A percentile compares a stretch with the other conserved stretches of the same genome.
phyloP scores from a whole-genome alignment of 139 green algal species.

The Haematococcus lacustris region DNA sequence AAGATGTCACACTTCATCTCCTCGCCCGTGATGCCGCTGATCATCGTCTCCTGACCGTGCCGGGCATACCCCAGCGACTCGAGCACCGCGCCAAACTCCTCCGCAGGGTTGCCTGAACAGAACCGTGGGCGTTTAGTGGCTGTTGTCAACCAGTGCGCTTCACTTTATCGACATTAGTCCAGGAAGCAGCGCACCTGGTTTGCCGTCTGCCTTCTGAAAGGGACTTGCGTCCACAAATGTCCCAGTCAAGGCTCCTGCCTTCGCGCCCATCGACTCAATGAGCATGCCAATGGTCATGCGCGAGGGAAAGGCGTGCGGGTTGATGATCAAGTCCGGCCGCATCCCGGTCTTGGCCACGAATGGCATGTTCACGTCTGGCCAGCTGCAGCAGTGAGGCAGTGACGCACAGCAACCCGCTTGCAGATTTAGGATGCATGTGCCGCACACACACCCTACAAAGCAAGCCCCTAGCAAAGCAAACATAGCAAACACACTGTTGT shows the following conservation, averaged over 20 bases:
- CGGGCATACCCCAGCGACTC: slow-evolving; percentile 65
- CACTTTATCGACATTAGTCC: too few species aligned
- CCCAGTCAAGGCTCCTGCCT: slow-evolving; percentile 79
- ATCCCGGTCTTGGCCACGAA: slow-evolving; percentile 67
- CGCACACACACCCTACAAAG: too few species aligned
- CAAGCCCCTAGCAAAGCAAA: too few species aligned
- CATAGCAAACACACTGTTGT: too few species aligned
- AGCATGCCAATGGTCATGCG: slow-evolving; percentile 99
- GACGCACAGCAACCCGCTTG: too few species aligned
- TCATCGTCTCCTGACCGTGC: slow-evolving; percentile 86
- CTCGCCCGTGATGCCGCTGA: slow-evolving; percentile 86
- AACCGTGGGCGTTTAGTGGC: too few species aligned
- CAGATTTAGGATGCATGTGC: too few species aligned
- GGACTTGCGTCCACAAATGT: slow-evolving; percentile 87
- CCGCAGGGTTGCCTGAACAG: slow-evolving; percentile 23
- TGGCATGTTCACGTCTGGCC: slow-evolving; percentile 93
- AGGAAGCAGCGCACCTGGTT: slow-evolving; percentile 19
- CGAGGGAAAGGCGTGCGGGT: slow-evolving; percentile 97
- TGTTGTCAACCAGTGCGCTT: too few species aligned
- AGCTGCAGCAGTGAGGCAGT: slow-evolving; percentile 66
- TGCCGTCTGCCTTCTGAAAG: slow-evolving; percentile 69
- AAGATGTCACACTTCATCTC: slow-evolving; percentile 91
- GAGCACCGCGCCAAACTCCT: slow-evolving; percentile 36
- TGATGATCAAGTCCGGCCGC: slow-evolving; percentile 96
- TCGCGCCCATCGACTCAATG: slow-evolving; percentile 89